phyloP scores from a whole-genome alignment of 257 asterid genomes.

The Jasminum sambac region DNA sequence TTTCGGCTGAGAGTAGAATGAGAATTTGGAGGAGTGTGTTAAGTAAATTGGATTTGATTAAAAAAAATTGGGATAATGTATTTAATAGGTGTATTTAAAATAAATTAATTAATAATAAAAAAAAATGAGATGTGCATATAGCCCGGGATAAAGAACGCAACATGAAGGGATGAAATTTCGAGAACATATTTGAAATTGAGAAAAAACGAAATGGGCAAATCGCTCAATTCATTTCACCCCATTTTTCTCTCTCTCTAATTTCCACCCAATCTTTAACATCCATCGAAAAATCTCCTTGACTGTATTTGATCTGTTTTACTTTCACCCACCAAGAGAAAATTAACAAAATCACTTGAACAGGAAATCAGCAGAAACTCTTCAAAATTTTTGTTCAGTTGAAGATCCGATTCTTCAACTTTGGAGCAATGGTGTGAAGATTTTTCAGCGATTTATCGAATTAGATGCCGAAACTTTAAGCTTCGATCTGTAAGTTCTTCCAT shows the following conservation, averaged over 20 bases:
- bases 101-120: too few species aligned
- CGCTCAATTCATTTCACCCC: neutral
- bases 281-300: neutral
- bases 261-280: neutral
- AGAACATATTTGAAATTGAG: too few species aligned
- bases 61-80: too few species aligned
- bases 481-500: neutral
- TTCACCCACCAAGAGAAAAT: neutral
- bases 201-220: neutral
- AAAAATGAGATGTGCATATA: too few species aligned
- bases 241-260: neutral
- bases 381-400: neutral
- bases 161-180: too few species aligned
- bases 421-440: neutral
- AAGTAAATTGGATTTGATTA: too few species aligned
- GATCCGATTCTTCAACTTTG: neutral
- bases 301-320: neutral
- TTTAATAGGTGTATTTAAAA: too few species aligned
- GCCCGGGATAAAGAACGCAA: too few species aligned
- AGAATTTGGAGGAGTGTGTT: too few species aligned
- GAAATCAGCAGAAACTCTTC: neutral
- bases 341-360: neutral
- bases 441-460: neutral
- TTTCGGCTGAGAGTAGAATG: too few species aligned
- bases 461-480: neutral